Evolutionary conservation across 2,329 filamentous ascomycete genomes (phyloP).

Genomic region (Nemania sp.): DNA sequence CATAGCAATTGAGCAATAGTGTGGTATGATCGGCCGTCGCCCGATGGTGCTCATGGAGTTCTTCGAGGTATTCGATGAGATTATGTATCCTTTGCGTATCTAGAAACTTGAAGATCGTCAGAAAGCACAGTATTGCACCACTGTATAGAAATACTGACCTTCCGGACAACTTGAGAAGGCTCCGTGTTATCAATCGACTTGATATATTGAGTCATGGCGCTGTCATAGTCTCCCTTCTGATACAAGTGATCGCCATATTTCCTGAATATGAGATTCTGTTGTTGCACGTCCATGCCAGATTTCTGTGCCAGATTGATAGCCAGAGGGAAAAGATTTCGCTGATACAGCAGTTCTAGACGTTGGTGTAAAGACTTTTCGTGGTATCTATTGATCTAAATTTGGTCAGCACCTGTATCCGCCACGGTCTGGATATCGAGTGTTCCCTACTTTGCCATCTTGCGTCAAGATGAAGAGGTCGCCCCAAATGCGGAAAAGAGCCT

Average conservation of each 20-base stretch:
- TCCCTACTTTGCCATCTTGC: slow-evolving; percentile 81
- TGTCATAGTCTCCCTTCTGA: slow-evolving; percentile 93
- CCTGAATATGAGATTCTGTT: slow-evolving; percentile 90
- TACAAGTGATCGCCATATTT: slow-evolving; percentile 95
- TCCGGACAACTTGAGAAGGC: slow-evolving; percentile 93
- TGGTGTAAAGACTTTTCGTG: slow-evolving; percentile 90
- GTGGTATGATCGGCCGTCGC: slow-evolving; percentile 96
- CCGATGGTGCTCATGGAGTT: slow-evolving; percentile 90
- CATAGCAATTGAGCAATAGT: slow-evolving; percentile 92
- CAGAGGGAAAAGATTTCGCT: slow-evolving; percentile 87
- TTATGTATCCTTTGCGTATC: slow-evolving; percentile 98
- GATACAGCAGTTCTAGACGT: slow-evolving; percentile 89
- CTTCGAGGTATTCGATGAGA: slow-evolving; percentile 93
- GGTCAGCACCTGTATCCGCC: slow-evolving; percentile 29
- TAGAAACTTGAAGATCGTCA: slow-evolving; percentile 65
- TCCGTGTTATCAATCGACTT: slow-evolving; percentile 95
- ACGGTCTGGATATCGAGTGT: not conserved
- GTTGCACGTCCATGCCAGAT: slow-evolving; percentile 73
- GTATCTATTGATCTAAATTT: slow-evolving; percentile 73
- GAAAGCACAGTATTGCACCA: slow-evolving; percentile 16
- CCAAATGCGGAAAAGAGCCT: slow-evolving; percentile 83
- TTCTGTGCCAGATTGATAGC: slow-evolving; percentile 94
- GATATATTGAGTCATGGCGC: slow-evolving; percentile 98
- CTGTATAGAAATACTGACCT: slow-evolving; percentile 54
- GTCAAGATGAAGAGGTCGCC: slow-evolving; percentile 88